Percentiles rank a stretch among this genome's conserved stretches.
Conservation (phyloP, 768 basidiomycete species). For the Trametes gibbosa region DNA sequence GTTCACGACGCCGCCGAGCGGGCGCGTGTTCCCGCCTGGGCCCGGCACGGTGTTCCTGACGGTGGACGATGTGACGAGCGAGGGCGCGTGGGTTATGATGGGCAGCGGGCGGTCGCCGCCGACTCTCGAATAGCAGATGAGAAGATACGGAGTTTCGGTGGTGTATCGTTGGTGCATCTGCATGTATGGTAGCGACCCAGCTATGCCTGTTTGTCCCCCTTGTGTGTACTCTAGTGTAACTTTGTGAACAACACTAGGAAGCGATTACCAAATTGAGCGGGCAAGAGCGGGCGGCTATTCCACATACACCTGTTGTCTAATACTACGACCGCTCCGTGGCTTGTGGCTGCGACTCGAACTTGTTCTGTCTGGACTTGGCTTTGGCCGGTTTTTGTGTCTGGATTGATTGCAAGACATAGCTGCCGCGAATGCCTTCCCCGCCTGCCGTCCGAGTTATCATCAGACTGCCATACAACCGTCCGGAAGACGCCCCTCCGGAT, state of each 20-base stretch:
- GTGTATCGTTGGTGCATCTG: no score
- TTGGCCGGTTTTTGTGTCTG: no score
- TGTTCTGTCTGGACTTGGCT: no score
- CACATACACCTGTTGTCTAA: no score
- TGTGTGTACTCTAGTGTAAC: no score
- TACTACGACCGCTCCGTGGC: no score
- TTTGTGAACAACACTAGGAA: no score
- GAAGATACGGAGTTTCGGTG: background rate
- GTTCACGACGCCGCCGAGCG: constrained; percentile 61
- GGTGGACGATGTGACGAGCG: constrained; percentile 60
- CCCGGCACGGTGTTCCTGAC: constrained; percentile 74
- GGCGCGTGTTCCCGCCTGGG: constrained; percentile 71
- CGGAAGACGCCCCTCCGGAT: constrained; percentile 63
- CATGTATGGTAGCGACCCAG: no score
- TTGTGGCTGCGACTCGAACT: background rate
- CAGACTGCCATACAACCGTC: constrained; percentile 74
- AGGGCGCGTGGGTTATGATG: constrained; percentile 62
- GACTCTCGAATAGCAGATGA: constrained; percentile 40
- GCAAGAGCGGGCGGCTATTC: no score
- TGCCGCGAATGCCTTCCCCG: constrained; percentile 11
- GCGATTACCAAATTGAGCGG: no score
- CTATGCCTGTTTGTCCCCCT: no score
- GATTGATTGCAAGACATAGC: background rate
- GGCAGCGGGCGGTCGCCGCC: constrained; percentile 63
- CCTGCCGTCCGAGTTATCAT: constrained; percentile 61